Conservation (phyloP, 345 rosid genomes). For the Citrus medica region DNA sequence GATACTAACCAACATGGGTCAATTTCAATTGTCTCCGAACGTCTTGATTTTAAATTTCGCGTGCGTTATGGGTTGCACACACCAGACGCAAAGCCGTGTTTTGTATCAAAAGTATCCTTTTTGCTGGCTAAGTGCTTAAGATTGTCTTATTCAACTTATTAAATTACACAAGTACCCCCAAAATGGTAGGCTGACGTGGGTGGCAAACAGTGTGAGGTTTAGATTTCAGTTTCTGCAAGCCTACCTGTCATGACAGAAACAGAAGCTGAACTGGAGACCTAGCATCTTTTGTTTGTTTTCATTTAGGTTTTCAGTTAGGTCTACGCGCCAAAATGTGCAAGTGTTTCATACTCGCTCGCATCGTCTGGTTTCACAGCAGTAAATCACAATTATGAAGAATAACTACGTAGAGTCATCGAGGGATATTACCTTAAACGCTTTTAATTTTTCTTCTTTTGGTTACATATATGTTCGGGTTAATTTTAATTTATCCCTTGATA, state of each 20-base stretch:
- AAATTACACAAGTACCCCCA: not conserved
- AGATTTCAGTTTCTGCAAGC: not conserved
- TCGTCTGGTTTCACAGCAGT: not conserved
- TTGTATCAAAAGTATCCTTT: not conserved
- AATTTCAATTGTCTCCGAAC: not conserved
- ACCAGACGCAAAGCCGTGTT: too few relatives aligned
- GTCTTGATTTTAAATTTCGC: not conserved
- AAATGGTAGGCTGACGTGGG: not conserved
- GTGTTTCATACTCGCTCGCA: not conserved
- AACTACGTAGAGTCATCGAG: too few relatives aligned
- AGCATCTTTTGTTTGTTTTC: not conserved
- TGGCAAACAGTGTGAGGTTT: not conserved
- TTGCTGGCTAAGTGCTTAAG: not conserved
- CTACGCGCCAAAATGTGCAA: not conserved
- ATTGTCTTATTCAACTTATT: too few relatives aligned
- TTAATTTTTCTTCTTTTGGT: too few relatives aligned
- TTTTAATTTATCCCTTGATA: too few relatives aligned
- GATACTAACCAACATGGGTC: too few relatives aligned
- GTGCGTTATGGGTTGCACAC: too few relatives aligned
- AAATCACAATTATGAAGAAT: not conserved
- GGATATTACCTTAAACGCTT: too few relatives aligned
- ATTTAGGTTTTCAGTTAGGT: not conserved
- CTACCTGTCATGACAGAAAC: not conserved
- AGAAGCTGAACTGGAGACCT: not conserved
- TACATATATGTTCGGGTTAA: too few relatives aligned